Conservation (phyloP, 2,329 filamentous ascomycete genomes). For the Penicillium palitans region DNA sequence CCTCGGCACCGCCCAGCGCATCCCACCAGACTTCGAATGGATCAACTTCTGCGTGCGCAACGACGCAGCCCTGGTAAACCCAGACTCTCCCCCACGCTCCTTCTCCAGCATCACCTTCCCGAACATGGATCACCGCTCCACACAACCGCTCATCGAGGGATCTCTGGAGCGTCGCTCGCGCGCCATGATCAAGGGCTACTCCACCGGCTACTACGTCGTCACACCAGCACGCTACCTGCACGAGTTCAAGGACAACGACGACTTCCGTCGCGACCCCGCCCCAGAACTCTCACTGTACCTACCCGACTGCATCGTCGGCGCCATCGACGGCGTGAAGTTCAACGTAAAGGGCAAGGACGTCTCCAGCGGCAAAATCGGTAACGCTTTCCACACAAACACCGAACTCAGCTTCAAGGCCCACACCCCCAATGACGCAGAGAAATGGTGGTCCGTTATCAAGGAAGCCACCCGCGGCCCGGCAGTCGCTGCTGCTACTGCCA, state of each 20-base stretch:
- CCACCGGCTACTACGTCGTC: conserved; percentile 83
- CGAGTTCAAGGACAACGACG: conserved; percentile 92
- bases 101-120: conserved; percentile 77
- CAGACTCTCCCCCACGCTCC: conserved; percentile 69
- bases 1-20: conserved; percentile 69
- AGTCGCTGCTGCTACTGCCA: not conserved
- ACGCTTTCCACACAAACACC: conserved; percentile 74
- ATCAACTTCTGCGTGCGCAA: conserved; percentile 75
- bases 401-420: conserved; percentile 88
- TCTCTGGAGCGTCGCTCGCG: conserved; percentile 87
- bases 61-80: conserved; percentile 72
- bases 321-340: conserved; percentile 76
- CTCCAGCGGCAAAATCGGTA: conserved; percentile 71
- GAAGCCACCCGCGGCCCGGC: conserved; percentile 27
- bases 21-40: conserved; percentile 90
- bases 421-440: conserved; percentile 73
- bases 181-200: conserved; percentile 77
- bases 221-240: conserved; percentile 87
- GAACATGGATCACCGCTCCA: conserved; percentile 80
- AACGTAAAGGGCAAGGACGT: conserved; percentile 93
- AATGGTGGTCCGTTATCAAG: conserved; percentile 77
- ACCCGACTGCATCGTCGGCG: conserved; percentile 80
- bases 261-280: conserved; percentile 56
- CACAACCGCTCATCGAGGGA: conserved; percentile 82
- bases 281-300: conserved; percentile 91